Evolutionary conservation across 2,329 filamentous ascomycete genomes (phyloP), one percentile per base, ranked within the genome.

Genomic region (Karstenula rhodostoma): DNA sequence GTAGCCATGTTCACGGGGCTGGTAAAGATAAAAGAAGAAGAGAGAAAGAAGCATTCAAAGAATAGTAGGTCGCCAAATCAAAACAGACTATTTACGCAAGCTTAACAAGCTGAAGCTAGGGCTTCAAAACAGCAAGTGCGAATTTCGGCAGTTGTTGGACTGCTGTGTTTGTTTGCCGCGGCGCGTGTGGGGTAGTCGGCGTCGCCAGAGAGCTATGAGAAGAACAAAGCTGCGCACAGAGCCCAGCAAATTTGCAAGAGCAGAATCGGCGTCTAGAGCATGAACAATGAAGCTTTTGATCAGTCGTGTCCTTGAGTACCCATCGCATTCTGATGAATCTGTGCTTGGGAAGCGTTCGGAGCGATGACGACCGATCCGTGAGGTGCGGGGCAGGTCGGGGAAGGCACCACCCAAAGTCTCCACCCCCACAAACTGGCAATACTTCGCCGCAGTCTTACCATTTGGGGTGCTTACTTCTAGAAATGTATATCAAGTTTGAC

Each of bases 61-160:
- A 8, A 25, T 9, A 22, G 37, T 17, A 40, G 9, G 12, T 42
- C 25, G 25, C 33, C 51, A 33, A 54, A 44, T 19, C 17, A 42
- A 27, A 51, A 42, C 23, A n/a, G 17, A 23, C 4, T 22, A 58
- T 51, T 51, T 59, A 61, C 52, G 57, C 35, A 57, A 56, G n/a
- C 27, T 29, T 42, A 12, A 32, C 22, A 9, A 32, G 27, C 4
- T 19, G 25, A 9, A 37, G 46, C 51, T 33, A 27, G 59, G 33
- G 42, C 43, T 44, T 49, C 10, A 35, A 42, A 23, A n/a, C 54
- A 37, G 17, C 50, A 48, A 64, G 59, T 53, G 61, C 64, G 51
- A 58, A 33, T 22, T 52, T 69, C 69, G 67, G 69, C 67, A 71
- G 65, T 69, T 70, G 66, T 51, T 40, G 49, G 33, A 53, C 57